phyloP scores from a whole-genome alignment of 768 basidiomycete species.

The Suillus weaverae region DNA sequence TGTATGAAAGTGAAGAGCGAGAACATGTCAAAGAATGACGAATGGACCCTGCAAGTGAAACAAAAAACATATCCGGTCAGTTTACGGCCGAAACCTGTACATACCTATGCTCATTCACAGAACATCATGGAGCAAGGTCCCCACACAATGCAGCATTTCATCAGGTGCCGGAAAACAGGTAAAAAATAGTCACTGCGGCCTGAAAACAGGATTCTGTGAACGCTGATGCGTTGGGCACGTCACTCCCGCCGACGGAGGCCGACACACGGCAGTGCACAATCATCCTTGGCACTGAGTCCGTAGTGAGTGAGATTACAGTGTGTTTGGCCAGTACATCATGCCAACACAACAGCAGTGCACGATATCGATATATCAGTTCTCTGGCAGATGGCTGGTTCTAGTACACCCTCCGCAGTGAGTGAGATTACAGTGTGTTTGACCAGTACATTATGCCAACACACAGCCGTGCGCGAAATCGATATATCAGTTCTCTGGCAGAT shows the following conservation, averaged over 20 bases:
- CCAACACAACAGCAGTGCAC: no score
- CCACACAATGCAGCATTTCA: not conserved
- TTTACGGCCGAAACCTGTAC: slow-evolving; percentile 1
- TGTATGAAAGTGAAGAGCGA: not conserved
- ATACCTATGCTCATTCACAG: not conserved
- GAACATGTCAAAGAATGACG: not conserved
- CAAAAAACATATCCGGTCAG: not conserved
- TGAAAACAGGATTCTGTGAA: not conserved
- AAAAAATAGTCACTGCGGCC: not conserved
- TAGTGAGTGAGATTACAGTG: not conserved
- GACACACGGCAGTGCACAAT: not conserved
- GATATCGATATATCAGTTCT: no score
- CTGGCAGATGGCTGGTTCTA: no score
- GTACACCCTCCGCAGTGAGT: not conserved
- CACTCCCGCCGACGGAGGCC: not conserved
- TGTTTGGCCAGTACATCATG: not conserved
- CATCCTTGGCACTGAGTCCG: not conserved
- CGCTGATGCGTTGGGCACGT: not conserved
- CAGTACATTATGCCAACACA: not conserved
- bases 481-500: not conserved
- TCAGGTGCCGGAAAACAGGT: not conserved
- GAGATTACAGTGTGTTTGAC: not conserved
- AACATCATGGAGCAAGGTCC: not conserved
- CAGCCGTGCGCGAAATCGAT: not conserved
- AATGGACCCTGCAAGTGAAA: slow-evolving; percentile 3